Evolutionary conservation across 352 stramenopile genomes (phyloP), one percentile per base, ranked within the genome.

Genomic region (Phytophthora sojae): DNA sequence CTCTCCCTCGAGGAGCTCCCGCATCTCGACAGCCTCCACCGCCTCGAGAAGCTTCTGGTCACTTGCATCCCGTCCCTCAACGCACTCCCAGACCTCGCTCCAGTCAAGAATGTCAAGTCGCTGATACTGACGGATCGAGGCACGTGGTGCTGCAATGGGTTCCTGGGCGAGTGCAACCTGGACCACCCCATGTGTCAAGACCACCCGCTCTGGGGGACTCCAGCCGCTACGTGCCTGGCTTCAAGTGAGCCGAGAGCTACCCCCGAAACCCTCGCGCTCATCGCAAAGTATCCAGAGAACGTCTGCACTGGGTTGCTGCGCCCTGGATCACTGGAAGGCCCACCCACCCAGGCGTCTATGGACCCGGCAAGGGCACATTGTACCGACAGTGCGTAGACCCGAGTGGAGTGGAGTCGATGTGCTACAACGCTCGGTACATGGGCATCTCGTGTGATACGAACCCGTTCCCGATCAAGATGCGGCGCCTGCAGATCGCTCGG

Each of bases 81-180:
- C 6, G 21, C 4, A 9, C 12, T 80, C 0, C 68, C 68, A 3
- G 66, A 75, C 23, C 25, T 80, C 11, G 32, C 50, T 17, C 44
- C 60, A 2, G 23, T 73, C 0, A 30, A 53, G 14, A 42, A 57
- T 1, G 44, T 81, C 11, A 49, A 58, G 2, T 55, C 66, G 4
- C 53, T 78, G 0, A 19, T 57, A 12, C 11, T 66, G 0, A 51
- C 32, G 6, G 54, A 62, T 30, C 61, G 62, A 6, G 52, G 61
- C 1, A 59, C 39, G 6, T 68, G 39, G 29, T 81, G 75, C 45
- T 79, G 75, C 62, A 76, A 79, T 49, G 75, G 71, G 0, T 81
- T 81, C 30, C 52, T 71, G 12, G 63, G 73, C 1, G 2, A 60
- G 5, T 80, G 67, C 25, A 11, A 82, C n/a, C 51, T 69, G 0